Evolutionary conservation across 805 yeast genomes (phyloP).

Genomic region (Starmerella stigmatis): DNA sequence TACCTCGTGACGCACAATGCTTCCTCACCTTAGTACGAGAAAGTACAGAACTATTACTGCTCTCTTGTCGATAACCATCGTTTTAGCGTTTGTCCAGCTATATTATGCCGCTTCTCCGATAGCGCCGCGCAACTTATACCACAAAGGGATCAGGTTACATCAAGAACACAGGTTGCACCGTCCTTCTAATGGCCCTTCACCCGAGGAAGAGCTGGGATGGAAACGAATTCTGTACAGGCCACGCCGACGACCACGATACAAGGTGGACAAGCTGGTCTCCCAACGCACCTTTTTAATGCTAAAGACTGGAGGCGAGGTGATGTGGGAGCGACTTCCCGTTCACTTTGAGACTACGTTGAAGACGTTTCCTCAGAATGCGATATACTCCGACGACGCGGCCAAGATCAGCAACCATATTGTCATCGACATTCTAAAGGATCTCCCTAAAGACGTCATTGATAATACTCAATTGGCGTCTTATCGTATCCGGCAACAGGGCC

Average conservation of each 20-base stretch:
- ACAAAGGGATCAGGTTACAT: background rate
- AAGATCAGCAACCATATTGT: constrained; percentile 29
- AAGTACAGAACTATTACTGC: background rate
- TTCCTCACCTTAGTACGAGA: background rate
- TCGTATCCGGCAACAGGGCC: constrained; percentile 25
- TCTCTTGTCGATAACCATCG: background rate
- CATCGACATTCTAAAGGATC: constrained; percentile 28
- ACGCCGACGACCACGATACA: background rate
- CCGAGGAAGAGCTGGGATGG: background rate
- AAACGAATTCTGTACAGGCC: background rate
- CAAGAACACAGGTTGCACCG: background rate
- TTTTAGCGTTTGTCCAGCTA: constrained; percentile 1
- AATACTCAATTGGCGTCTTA: constrained; percentile 20
- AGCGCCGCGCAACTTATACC: background rate
- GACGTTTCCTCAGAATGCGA: constrained; percentile 26
- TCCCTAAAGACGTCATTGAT: constrained; percentile 19
- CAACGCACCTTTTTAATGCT: background rate
- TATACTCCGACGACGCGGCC: constrained; percentile 31
- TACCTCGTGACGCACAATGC: background rate
- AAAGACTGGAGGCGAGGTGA: background rate
- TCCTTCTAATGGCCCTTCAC: background rate
- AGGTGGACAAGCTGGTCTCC: constrained; percentile 11
- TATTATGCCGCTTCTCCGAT: background rate
- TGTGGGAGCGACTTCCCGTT: constrained; percentile 26
- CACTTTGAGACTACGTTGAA: constrained; percentile 31